These are phyloP conservation scores for Mucor racemosus DNA, from an alignment of 371 early-diverging fungal genomes.

Conservation along the genomic window DNA sequence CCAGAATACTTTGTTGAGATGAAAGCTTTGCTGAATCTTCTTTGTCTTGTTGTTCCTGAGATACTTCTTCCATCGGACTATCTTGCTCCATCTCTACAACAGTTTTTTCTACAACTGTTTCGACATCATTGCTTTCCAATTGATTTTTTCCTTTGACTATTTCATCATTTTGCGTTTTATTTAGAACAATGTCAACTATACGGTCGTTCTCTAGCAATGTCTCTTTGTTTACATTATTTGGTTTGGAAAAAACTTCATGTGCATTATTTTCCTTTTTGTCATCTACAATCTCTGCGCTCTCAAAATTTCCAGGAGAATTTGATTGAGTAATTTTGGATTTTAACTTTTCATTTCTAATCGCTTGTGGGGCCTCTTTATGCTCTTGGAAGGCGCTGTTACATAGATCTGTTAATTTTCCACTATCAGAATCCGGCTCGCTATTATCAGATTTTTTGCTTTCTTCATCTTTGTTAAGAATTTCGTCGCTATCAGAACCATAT, in stretches of 20 bases:
- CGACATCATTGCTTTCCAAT: neutral
- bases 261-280: neutral
- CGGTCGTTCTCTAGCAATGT: neutral
- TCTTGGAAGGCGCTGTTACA: no score
- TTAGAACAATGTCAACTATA: neutral
- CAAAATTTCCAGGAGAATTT: no score
- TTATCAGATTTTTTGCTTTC: no score
- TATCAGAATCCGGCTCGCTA: no score
- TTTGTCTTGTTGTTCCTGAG: neutral
- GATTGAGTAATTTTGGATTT: no score
- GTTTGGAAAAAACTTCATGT: neutral
- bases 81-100: neutral
- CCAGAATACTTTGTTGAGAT: neutral
- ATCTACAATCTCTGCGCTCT: no score
- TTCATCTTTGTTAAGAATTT: neutral
- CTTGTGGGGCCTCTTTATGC: no score
- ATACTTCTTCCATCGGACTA: neutral
- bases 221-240: neutral
- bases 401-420: no score
- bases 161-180: neutral
- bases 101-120: no score
- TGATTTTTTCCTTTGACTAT: neutral
- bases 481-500: neutral
- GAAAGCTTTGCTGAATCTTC: neutral
- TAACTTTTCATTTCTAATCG: no score